Base-by-base conservation (phyloP, 208 protist genomes). In the Vickermania spadyakhi region DNA sequence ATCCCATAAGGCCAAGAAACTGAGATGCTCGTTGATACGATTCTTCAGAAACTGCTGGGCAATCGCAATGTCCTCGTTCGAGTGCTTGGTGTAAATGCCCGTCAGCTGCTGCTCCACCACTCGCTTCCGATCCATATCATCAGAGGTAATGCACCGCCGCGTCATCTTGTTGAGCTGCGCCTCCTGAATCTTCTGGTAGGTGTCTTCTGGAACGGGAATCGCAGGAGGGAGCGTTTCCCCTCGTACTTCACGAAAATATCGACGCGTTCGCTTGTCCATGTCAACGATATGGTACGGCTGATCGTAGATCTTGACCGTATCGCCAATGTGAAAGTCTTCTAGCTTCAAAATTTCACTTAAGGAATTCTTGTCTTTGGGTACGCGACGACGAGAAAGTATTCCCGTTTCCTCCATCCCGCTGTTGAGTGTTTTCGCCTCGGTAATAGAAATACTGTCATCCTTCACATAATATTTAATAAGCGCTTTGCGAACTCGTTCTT, bases 1-100 rank as follows among this genome's bases (percentile, higher is more conserved):
- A 68, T 96, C 89, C 89, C 89, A 96, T 25, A 94, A 61, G n/a
- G 86, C 86, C 21, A 81, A 31, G 53, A 88, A 96, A 1, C 81
- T 84, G 21, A 96, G 72, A 29, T 94, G 86, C 42, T 85, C 83
- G 68, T 93, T 94, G 41, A 93, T 91, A n/a, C 53, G 69, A 56
- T 93, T 80, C 62, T 85, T 86, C 36, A 91, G 68, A 68, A 94
- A 96, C 53, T 94, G 84, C 56, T 89, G 77, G 14, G 89, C 84
- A 23, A 82, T 77, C 27, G 81, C 65, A 52, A 94, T 82, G 60
- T 93, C 86, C 52, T 94, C 86, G 7, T 77, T 87, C n/a, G 80
- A 77, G 60, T 84, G 82, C 59, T 96, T 96, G 14, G 82, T 86
- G 64, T 84, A 93, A 66, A 91, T 91, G n/a, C 84, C 86, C 25